phyloP scores from a whole-genome alignment of 495 filamentous ascomycete species.

The Penicillium herquei region DNA sequence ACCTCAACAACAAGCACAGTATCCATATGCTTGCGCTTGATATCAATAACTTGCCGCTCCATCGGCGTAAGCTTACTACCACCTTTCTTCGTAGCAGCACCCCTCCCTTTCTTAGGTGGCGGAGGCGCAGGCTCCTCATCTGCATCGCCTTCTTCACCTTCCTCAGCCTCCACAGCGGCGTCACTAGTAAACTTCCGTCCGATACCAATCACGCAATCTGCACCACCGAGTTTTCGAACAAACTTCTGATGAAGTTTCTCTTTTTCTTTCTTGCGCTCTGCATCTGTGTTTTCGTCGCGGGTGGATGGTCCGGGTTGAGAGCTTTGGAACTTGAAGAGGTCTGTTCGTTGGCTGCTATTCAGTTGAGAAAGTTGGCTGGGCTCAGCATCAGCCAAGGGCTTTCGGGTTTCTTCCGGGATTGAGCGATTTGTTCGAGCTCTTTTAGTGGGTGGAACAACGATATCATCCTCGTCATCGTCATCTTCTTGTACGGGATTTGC shows the following conservation, averaged over 20 bases:
- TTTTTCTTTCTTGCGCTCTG: slow-evolving; percentile 47
- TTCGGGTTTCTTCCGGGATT: slow-evolving; percentile 12
- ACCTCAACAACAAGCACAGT: slow-evolving; percentile 89
- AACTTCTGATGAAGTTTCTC: slow-evolving; percentile 81
- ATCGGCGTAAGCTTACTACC: slow-evolving; percentile 83
- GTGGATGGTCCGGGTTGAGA: slow-evolving; percentile 21
- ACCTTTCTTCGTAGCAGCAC: slow-evolving; percentile 57
- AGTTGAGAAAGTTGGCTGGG: slow-evolving; percentile 16
- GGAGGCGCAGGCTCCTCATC: slow-evolving; percentile 53
- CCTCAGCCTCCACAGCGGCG: slow-evolving; percentile 48
- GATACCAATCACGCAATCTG: slow-evolving; percentile 74
- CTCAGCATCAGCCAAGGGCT: slow-evolving; percentile 8
- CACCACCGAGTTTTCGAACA: slow-evolving; percentile 80
- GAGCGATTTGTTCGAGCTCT: slow-evolving; percentile 28
- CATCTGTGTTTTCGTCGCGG: slow-evolving; percentile 39
- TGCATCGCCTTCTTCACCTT: slow-evolving; percentile 37
- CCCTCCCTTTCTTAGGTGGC: slow-evolving; percentile 52
- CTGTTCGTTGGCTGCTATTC: slow-evolving; percentile 35
- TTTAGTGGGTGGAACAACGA: slow-evolving; percentile 41
- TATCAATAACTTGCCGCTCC: slow-evolving; percentile 89
- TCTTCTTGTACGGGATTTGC: slow-evolving; percentile 19
- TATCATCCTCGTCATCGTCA: slow-evolving; percentile 38
- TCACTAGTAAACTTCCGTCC: slow-evolving; percentile 57
- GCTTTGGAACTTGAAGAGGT: slow-evolving; percentile 42
- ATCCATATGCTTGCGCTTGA: slow-evolving; percentile 89